A percentile compares a stretch with the other conserved stretches of the same genome.
phyloP scores from a whole-genome alignment of 2,329 filamentous ascomycete genomes.

The Pseudocercospora fuligena region DNA sequence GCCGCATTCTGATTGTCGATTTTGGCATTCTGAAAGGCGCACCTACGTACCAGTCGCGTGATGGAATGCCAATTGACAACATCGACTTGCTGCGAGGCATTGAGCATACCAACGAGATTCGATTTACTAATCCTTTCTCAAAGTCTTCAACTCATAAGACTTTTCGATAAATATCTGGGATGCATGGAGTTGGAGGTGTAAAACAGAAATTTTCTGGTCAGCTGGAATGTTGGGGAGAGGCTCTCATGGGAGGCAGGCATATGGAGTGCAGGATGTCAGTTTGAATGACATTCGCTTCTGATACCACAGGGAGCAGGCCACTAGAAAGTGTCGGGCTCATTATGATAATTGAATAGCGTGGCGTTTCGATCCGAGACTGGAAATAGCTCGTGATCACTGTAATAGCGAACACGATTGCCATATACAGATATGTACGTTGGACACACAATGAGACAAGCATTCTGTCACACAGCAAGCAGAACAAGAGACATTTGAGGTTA shows the following conservation, averaged over 20 bases:
- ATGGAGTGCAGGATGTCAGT: background rate
- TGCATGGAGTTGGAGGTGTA: background rate
- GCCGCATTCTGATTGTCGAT: conserved; percentile 90
- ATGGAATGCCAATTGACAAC: conserved; percentile 53
- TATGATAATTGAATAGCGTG: background rate
- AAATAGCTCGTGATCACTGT: background rate
- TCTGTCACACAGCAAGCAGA: background rate
- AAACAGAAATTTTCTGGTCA: background rate
- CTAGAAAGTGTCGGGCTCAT: background rate
- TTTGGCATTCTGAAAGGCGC: conserved; percentile 63
- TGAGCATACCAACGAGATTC: conserved; percentile 34
- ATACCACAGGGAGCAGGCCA: background rate
- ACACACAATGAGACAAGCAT: background rate
- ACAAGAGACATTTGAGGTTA: background rate
- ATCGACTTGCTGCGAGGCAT: conserved; percentile 53
- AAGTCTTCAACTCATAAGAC: background rate
- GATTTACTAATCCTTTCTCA: conserved; percentile 31
- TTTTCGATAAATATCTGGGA: background rate
- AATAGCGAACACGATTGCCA: background rate
- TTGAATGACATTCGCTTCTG: background rate
- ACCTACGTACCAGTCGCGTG: conserved; percentile 38
- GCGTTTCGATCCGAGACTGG: background rate
- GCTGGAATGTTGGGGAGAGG: background rate
- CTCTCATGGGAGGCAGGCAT: background rate
- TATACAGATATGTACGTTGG: background rate